Evolutionary conservation across 1,139 yeast species (phyloP), one percentile per base, ranked within the genome.

Genomic region (Pichia sp.): DNA sequence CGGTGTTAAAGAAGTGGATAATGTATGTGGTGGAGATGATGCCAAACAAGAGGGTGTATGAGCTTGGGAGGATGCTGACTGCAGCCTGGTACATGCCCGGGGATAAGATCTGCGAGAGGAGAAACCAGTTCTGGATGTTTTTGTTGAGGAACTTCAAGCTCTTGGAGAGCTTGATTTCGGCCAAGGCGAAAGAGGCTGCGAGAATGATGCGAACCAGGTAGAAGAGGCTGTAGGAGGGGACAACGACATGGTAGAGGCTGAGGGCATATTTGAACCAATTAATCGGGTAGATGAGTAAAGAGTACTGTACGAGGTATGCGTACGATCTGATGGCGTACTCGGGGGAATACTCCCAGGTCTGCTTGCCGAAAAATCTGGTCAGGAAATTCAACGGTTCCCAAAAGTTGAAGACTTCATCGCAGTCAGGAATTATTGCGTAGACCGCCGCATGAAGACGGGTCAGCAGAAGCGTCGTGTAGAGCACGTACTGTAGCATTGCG

Each of bases 261-360:
- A 6, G 6, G 1, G 43, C 30, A 19, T 34, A 43, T 36, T 47
- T 48, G 5, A 51, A 2, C 46, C 55, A 48, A 10, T 70, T 64
- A 4, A 78, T 44, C 0, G 85, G 84, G 47, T 61, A 69, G 8
- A 72, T 69, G 7, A 76, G 54, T 3, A 77, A 15, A 19, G 74
- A 71, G 61, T 78, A 80, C 0, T 89, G 90, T 3, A 82, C 52
- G 45, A 87, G 67, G 63, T 87, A 90, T 0, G 87, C 79, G 82
- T 95, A 92, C 7, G 96, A 88, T 60, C 98, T 74, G 53, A 92
- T 90, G 19, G 96, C 90, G 66, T 81, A 89, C 54, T 79, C 88
- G 0, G 98, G 97, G 0, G 97, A 89, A 68, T 92, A 92, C 66
- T 92, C 98, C 98, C 97, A 92, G 0, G 98, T 92, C 69, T 90